A percentile compares a stretch with the other conserved stretches of the same genome.
These are phyloP conservation scores for Cercophora samala DNA, from an alignment of 495 filamentous ascomycete species.

Conservation along the genomic window DNA sequence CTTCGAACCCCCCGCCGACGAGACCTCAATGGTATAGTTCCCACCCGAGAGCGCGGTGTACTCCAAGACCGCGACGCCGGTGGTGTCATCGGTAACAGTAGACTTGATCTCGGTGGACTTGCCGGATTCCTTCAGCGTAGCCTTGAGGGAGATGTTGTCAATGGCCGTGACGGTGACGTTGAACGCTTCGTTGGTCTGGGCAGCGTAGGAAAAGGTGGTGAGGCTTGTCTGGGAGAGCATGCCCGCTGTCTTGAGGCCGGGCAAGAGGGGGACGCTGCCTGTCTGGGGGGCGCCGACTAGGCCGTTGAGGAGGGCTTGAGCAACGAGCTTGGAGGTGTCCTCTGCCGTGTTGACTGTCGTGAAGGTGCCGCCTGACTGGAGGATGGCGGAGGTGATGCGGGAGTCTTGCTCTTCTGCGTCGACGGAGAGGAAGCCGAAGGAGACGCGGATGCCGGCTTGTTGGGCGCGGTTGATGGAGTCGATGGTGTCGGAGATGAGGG, in stretches of 20 bases:
- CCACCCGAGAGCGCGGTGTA: neutral
- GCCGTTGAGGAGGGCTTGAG: slow-evolving; percentile 6
- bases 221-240: slow-evolving; percentile 4
- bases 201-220: slow-evolving; percentile 1
- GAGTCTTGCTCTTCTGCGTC: slow-evolving; percentile 1
- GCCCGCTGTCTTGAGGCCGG: neutral
- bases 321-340: neutral
- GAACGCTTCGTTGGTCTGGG: neutral
- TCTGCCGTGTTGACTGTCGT: slow-evolving; percentile 2
- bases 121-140: neutral
- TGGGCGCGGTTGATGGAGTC: neutral
- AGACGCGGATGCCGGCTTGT: slow-evolving; percentile 6
- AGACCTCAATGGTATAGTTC: neutral
- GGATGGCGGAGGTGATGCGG: slow-evolving; percentile 2
- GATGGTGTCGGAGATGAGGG: neutral
- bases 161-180: neutral
- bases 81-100: neutral
- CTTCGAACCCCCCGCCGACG: neutral
- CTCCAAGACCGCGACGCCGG: neutral
- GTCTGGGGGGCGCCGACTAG: neutral
- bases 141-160: neutral
- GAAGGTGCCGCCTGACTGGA: slow-evolving; percentile 4
- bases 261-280: neutral
- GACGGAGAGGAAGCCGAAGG: slow-evolving; percentile 5
- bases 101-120: neutral